Base-by-base conservation (phyloP, 306 rosid genomes). In the Castanospermum australe region DNA sequence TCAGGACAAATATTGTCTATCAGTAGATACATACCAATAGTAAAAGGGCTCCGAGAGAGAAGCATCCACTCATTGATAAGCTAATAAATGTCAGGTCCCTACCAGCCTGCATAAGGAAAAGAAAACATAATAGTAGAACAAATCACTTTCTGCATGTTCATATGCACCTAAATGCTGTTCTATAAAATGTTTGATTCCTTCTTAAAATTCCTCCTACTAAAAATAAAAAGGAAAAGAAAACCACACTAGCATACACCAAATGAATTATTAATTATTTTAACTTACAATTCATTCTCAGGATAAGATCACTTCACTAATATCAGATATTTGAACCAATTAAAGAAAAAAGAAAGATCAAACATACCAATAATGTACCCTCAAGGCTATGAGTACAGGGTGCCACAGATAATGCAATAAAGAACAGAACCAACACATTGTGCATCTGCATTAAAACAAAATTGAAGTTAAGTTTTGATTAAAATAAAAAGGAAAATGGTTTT, bases 361-460 rank as follows among this genome's bases (percentile, higher is more conserved):
- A 61, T 87, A 91, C 96, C 96, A 89, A 87, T 76, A 91, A 73
- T n/a, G 93, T 89, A 56, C 96, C 96, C 79, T 91, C 96, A 11
- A 91, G 88, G 90, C 93, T 32, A 84, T 51, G 88, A 47, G 92
- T 84, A 6, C 90, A 62, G 63, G 96, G 93, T 5, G 92, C 84
- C 57, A 87, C 85, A 74, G 64, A 79, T 61, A 91, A 30, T 52
- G 90, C 90, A 63, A 91, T 56, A 44, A 89, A 86, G 87, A 38
- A 91, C 62, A 90, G 90, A 68, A 84, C 71, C 80, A 91, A 66
- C 64, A 91, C 90, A 36, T 55, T 87, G 71, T 87, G 92, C 93
- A 89, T 91, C 96, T 91, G 93, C 79, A 84, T 5, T 36, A 35
- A 35, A 35, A 38, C 47, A 35, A 17, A 63, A n/a, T 20, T 35